Base-by-base conservation (phyloP, 352 stramenopile species). In the Pythium brachiatum region DNA sequence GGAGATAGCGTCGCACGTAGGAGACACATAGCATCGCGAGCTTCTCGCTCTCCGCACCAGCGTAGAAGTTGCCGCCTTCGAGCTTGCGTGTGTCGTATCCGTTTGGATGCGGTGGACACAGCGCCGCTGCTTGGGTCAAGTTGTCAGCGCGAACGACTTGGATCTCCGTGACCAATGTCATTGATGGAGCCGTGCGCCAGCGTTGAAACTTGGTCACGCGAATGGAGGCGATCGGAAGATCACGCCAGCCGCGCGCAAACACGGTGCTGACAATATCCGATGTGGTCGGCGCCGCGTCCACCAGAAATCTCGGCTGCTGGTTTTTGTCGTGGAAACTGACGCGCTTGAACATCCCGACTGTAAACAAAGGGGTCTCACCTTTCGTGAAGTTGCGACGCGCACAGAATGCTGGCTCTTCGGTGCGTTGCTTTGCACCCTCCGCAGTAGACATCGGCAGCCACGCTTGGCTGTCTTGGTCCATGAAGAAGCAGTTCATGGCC, bases 21-120 rank as follows among this genome's bases (percentile, higher is more conserved):
- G 59, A 56, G n/a, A 66, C 59, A 7, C 59, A 66, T 7, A 47
- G n/a, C 20, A 66, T 34, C 38, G 39, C 5, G 23, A 15, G 25
- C 34, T 36, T 20, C 8, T 26, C 51, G 13, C 0, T 12, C 31
- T 20, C 7, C 20, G 23, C 21, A 12, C 43, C 36, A 20, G 23
- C 15, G 23, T 66, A 66, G 51, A 41, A 66, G 41, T 66, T 50
- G 59, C 59, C 51, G 51, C 59, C 59, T 21, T 60, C 51, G 7
- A 66, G 34, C 13, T 34, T 18, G 13, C 41, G 51, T 4, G 26
- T 34, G 1, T 34, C 51, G 29, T n/a, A 44, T 12, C 51, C 31
- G 5, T 18, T 32, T 9, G 41, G 41, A 12, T 60, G n/a, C 11
- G 18, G n/a, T 0, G 39, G 29, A 20, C 52, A 66, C 4, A 53